Evolutionary conservation across 495 filamentous ascomycete genomes (phyloP).

Genomic region (Chaetomium fimeti): DNA sequence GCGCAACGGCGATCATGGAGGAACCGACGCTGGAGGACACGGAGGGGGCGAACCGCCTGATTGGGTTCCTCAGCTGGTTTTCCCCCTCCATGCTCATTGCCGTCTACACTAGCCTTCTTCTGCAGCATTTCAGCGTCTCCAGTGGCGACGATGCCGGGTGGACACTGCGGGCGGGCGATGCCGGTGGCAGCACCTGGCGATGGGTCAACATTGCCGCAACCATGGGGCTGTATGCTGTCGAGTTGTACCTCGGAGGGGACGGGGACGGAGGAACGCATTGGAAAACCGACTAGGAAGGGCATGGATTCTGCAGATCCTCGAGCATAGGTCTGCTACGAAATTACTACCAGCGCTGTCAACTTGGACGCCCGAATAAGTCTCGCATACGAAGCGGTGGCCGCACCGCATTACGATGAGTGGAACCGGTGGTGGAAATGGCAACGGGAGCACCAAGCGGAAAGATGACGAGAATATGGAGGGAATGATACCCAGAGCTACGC

Average conservation of each 20-base stretch:
- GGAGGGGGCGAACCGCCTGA: slow-evolving; percentile 73
- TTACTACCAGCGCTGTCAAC: neutral
- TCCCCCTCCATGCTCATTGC: slow-evolving; percentile 88
- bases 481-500: slow-evolving; percentile 21
- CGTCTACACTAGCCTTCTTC: slow-evolving; percentile 92
- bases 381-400: neutral
- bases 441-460: neutral
- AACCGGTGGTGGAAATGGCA: neutral
- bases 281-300: slow-evolving; percentile 72
- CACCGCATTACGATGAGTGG: neutral
- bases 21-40: slow-evolving; percentile 81
- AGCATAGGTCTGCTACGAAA: neutral
- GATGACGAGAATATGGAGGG: neutral
- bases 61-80: slow-evolving; percentile 86
- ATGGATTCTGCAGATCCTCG: neutral
- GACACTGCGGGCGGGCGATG: slow-evolving; percentile 72
- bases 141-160: slow-evolving; percentile 74
- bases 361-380: neutral
- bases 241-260: slow-evolving; percentile 78
- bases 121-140: slow-evolving; percentile 86
- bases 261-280: slow-evolving; percentile 75
- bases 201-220: slow-evolving; percentile 90
- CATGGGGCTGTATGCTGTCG: slow-evolving; percentile 84
- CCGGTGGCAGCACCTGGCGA: slow-evolving; percentile 81
- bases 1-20: slow-evolving; percentile 74